Percentiles rank a stretch among this genome's conserved stretches.
Conservation (phyloP, 1,139 yeast genomes). For the Kluyveromyces sp. region DNA sequence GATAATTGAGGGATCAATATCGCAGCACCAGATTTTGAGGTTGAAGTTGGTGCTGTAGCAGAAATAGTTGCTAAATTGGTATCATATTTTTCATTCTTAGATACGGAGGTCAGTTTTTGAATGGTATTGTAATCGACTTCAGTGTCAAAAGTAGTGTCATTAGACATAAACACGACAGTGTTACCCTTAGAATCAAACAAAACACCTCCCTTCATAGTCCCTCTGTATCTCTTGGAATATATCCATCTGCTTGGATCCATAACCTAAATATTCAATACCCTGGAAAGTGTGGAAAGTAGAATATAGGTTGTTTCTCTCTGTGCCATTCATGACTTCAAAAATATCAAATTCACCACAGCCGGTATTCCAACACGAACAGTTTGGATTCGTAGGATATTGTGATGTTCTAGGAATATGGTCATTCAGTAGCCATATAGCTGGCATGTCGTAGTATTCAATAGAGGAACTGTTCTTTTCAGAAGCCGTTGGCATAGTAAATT, state of each 20-base stretch:
- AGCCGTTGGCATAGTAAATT: slow-evolving; percentile 73
- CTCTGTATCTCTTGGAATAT: slow-evolving; percentile 43
- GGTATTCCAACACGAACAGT: slow-evolving; percentile 69
- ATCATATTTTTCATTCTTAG: slow-evolving; percentile 18
- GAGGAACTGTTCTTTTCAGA: slow-evolving; percentile 36
- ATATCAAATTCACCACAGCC: slow-evolving; percentile 83
- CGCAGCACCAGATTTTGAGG: slow-evolving; percentile 6
- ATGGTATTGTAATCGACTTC: slow-evolving; percentile 24
- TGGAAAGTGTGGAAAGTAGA: slow-evolving; percentile 69
- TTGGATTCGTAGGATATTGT: slow-evolving; percentile 54
- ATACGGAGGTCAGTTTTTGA: slow-evolving; percentile 15
- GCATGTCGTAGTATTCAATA: slow-evolving; percentile 44
- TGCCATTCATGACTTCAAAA: slow-evolving; percentile 54
- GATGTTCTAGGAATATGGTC: slow-evolving; percentile 75
- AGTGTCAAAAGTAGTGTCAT: slow-evolving; percentile 42
- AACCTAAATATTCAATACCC: slow-evolving; percentile 51
- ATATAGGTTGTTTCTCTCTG: slow-evolving; percentile 48
- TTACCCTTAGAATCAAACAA: slow-evolving; percentile 54
- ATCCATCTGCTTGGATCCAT: slow-evolving; percentile 51
- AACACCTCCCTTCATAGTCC: slow-evolving; percentile 62
- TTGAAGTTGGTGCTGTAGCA: slow-evolving; percentile 24
- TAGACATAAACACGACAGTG: slow-evolving; percentile 54
- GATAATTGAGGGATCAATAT: not conserved
- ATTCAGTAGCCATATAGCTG: slow-evolving; percentile 69
- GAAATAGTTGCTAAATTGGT: slow-evolving; percentile 20